phyloP scores from a whole-genome alignment of 305 asterid species.

The Withania somnifera region DNA sequence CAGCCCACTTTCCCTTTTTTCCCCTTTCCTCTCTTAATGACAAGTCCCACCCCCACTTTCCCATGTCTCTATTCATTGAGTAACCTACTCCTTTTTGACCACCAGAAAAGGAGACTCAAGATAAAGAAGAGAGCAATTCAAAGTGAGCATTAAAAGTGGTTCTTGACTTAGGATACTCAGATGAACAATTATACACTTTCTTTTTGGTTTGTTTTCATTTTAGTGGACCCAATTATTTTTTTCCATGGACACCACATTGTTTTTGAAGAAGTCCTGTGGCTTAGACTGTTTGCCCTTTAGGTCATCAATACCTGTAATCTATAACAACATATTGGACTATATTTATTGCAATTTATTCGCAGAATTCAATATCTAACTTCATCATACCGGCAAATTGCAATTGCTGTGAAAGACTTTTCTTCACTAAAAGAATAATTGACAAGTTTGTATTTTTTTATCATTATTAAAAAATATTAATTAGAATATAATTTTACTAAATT shows the following conservation, averaged over 20 bases:
- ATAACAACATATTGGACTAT: background rate
- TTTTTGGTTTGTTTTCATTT: background rate
- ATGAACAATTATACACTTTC: background rate
- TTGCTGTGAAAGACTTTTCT: background rate
- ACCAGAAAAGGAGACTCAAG: slow-evolving; percentile 6
- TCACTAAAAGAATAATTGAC: background rate
- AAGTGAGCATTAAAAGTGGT: slow-evolving; percentile 12
- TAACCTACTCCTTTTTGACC: background rate
- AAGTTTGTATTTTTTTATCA: no score
- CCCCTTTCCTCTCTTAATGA: slow-evolving; percentile 7
- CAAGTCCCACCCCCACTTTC: slow-evolving; percentile 19
- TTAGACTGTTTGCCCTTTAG: background rate
- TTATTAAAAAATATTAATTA: no score
- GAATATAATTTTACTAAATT: no score
- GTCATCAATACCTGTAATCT: slow-evolving; percentile 4
- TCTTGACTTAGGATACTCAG: slow-evolving; percentile 1
- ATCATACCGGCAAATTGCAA: background rate
- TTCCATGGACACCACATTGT: background rate
- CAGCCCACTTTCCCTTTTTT: background rate
- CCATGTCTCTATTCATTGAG: slow-evolving; percentile 14
- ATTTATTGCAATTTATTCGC: background rate
- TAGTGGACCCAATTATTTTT: background rate
- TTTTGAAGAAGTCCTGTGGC: background rate
- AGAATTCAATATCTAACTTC: background rate
- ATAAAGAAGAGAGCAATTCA: slow-evolving; percentile 5